Conservation (phyloP, 2,329 filamentous ascomycete species). For the Hymenoscyphus linearis region DNA sequence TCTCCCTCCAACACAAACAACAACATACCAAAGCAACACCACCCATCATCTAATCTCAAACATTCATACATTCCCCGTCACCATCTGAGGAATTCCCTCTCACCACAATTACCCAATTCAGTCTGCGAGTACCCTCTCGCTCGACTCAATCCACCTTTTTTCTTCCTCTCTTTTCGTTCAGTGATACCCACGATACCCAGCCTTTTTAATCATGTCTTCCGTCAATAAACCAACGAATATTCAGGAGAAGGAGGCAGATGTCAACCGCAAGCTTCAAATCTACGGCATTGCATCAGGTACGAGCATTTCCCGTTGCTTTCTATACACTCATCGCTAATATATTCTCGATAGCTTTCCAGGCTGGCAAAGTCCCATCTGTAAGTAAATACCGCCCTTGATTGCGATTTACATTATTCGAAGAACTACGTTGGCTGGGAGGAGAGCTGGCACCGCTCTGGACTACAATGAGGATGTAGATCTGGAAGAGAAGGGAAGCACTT, state of each 20-base stretch:
- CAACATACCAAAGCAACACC: not conserved
- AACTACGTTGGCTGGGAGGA: not conserved
- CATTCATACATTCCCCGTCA: not conserved
- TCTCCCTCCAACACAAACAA: not conserved
- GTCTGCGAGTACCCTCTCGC: not conserved
- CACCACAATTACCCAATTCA: not conserved
- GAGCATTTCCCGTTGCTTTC: slow-evolving; percentile 15
- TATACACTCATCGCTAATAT: slow-evolving; percentile 6
- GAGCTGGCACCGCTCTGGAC: not conserved
- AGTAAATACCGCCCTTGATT: slow-evolving; percentile 7
- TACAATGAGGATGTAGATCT: not conserved
- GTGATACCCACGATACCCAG: slow-evolving; percentile 6
- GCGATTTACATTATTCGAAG: not conserved
- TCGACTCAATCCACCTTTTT: not conserved
- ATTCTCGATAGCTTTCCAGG: slow-evolving; percentile 62
- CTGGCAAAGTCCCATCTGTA: slow-evolving; percentile 79
- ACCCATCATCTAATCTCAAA: not conserved
- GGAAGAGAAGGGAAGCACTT: not conserved
- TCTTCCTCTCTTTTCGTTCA: not conserved
- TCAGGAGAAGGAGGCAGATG: slow-evolving; percentile 44
- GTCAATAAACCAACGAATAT: slow-evolving; percentile 30
- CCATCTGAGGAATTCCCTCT: not conserved
- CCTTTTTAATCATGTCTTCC: slow-evolving; percentile 1
- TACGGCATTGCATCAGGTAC: slow-evolving; percentile 77
- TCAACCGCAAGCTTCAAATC: slow-evolving; percentile 90